phyloP scores from a whole-genome alignment of 441 rosid genomes.

The Populus tomentosa region DNA sequence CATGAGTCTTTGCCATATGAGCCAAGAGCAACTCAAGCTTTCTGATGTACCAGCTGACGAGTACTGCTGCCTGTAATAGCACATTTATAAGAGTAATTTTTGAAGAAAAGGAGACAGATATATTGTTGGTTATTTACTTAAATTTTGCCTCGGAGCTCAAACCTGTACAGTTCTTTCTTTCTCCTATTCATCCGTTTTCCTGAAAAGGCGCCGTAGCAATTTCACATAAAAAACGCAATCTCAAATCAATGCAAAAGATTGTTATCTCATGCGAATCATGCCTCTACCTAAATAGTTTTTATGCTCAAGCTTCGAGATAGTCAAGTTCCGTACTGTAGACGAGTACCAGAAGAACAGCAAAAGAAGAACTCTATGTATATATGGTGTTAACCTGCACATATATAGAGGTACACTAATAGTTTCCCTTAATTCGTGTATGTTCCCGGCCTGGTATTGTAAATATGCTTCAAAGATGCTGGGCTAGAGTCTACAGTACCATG shows the following conservation, averaged over 20 bases:
- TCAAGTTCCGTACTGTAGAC: not conserved
- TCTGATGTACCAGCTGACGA: not conserved
- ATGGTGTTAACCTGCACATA: not conserved
- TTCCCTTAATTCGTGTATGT: not conserved
- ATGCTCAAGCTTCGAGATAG: too few relatives aligned
- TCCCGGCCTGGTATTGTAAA: not conserved
- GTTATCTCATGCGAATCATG: not conserved
- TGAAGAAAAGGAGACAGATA: not conserved
- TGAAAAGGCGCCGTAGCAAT: not conserved
- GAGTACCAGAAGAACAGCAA: not conserved
- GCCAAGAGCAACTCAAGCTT: not conserved
- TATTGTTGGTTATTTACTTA: not conserved
- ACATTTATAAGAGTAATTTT: not conserved
- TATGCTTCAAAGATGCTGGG: not conserved
- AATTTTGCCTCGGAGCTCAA: not conserved
- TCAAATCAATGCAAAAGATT: not conserved
- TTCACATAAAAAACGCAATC: not conserved
- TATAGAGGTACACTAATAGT: not conserved
- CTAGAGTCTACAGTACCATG: constrained; percentile 21
- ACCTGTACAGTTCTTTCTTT: not conserved
- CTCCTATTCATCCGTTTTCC: not conserved
- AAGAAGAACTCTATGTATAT: not conserved
- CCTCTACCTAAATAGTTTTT: not conserved
- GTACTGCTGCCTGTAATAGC: not conserved
- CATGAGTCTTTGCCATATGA: not conserved